A percentile compares a stretch with the other conserved stretches of the same genome.
These are phyloP conservation scores for Beta macrorhiza DNA, from an alignment of 179 eudicot species.

Conservation along the genomic window DNA sequence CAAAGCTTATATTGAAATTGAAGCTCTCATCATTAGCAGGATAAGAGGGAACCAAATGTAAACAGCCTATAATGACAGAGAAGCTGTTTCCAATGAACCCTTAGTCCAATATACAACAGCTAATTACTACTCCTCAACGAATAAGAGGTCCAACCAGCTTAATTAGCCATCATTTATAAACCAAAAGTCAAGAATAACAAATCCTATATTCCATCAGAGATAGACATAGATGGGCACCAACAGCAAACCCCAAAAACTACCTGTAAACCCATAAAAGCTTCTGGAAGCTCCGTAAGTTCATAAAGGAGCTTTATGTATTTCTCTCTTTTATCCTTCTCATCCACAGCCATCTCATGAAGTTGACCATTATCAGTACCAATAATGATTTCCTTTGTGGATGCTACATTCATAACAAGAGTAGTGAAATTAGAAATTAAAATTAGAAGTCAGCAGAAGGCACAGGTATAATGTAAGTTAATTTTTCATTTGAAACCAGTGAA, in stretches of 20 bases:
- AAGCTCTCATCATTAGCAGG: background rate
- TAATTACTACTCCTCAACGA: background rate
- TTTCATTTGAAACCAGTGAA: too few relatives aligned
- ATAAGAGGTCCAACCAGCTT: background rate
- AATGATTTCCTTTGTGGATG: slow-evolving; percentile 84
- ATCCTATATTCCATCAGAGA: background rate
- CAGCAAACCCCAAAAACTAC: slow-evolving; percentile 27
- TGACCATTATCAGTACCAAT: slow-evolving; percentile 94
- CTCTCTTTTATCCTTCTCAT: slow-evolving; percentile 96
- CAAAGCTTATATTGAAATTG: background rate
- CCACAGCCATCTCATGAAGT: slow-evolving; percentile 81
- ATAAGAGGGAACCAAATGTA: background rate
- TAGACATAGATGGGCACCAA: background rate
- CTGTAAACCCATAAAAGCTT: slow-evolving; percentile 87
- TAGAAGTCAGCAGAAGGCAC: background rate
- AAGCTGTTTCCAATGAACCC: background rate
- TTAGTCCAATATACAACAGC: background rate
- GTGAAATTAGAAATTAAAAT: slow-evolving; percentile 1
- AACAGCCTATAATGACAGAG: too few relatives aligned
- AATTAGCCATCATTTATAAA: background rate
- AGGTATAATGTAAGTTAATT: background rate
- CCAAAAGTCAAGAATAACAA: background rate
- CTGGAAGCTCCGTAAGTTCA: slow-evolving; percentile 80
- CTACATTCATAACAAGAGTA: slow-evolving; percentile 37
- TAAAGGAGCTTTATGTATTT: slow-evolving; percentile 77